Base-by-base conservation (phyloP, 2,329 filamentous ascomycete species). In the Aspergillus clavatus region DNA sequence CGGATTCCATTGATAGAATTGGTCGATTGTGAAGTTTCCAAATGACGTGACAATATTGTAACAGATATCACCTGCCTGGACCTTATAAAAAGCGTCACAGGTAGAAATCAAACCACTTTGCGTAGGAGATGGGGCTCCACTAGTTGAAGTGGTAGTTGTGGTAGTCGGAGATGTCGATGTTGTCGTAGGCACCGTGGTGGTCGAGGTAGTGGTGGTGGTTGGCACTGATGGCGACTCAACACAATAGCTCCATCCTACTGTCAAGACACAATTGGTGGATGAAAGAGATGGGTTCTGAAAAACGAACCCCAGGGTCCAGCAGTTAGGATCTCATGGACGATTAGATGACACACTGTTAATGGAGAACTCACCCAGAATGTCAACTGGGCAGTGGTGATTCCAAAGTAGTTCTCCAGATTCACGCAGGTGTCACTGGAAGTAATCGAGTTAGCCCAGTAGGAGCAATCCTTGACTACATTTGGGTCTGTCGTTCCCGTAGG, bases 401-500 rank as follows among this genome's bases (percentile, higher is more conserved):
- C 43, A n/a, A 38, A 51, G 33, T 37, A 48, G 19, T 8, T 23
- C 14, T 51, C 39, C 4, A 51, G 29, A 3, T 8, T 16, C 8
- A 37, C 39, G 16, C 48, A 51, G n/a, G 46, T 51, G 24, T 48
- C 42, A 5, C 18, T 43, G 6, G 42, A 38, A 21, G 7, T n/a
- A 24, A 51, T 51, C 7, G 22, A 12, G 27, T 48, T 51, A 11
- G 29, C 48, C 48, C 43, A 51, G 40, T 46, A 51, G 3, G 21
- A 31, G 22, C 48, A 51, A 7, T 7, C 33, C 18, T 27, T 42
- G 23, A 26, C 35, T 10, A 48, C 46, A 18, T 38, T 36, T 5
- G 48, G 43, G 40, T 48, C 46, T 8, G 46, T 48, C 8, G 16
- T 10, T 7, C 48, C 46, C 5, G 43, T 51, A 5, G 46, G 35